Evolutionary conservation across 805 yeast species (phyloP).

Genomic region (Yarrowia yakushimensis): DNA sequence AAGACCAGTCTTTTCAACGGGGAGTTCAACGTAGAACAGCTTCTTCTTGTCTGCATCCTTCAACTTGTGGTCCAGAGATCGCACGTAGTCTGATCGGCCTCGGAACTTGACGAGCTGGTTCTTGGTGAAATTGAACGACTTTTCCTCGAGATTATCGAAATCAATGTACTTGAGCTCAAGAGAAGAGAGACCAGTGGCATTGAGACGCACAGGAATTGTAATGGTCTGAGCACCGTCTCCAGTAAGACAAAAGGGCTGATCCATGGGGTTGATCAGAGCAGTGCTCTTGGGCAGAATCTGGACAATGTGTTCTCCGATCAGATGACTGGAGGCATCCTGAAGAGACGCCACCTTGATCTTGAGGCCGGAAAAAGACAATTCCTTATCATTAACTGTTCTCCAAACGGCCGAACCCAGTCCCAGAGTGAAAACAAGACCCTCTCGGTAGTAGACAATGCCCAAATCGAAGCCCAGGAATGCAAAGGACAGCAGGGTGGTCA

Average conservation of each 20-base stretch:
- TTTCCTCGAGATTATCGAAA: constrained; percentile 49
- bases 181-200: constrained; percentile 70
- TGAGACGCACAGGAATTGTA: constrained; percentile 69
- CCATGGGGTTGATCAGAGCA: constrained; percentile 75
- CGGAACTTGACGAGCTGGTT: constrained; percentile 48
- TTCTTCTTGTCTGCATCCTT: constrained; percentile 24
- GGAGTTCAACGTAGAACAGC: constrained; percentile 56
- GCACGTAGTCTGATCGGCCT: constrained; percentile 25
- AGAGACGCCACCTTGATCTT: constrained; percentile 36
- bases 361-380: constrained; percentile 38
- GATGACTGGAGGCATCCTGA: constrained; percentile 49
- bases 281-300: constrained; percentile 89
- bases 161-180: constrained; percentile 57
- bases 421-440: constrained; percentile 27
- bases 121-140: constrained; percentile 52
- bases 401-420: constrained; percentile 30
- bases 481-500: constrained; percentile 49
- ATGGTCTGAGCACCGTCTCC: constrained; percentile 36
- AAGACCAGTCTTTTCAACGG: constrained; percentile 67
- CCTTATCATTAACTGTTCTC: constrained; percentile 34
- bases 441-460: constrained; percentile 23
- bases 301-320: constrained; percentile 81
- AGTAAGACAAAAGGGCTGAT: constrained; percentile 55
- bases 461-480: constrained; percentile 39
- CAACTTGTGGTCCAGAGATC: constrained; percentile 18